phyloP scores from a whole-genome alignment of 768 basidiomycete species.

The Fistulinella prunicolor region DNA sequence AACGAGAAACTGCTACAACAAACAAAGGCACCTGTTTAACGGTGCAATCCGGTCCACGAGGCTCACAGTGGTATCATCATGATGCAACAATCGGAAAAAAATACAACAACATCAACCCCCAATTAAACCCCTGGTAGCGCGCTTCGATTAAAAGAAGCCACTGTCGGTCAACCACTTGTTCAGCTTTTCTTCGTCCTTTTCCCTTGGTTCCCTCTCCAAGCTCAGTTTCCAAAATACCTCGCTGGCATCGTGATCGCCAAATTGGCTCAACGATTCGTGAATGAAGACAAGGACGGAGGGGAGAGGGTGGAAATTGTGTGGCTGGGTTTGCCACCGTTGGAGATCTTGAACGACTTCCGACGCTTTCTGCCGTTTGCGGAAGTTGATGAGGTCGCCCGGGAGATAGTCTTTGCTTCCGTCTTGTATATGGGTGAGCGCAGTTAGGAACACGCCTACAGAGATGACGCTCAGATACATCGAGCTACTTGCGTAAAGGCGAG shows the following conservation, averaged over 20 bases:
- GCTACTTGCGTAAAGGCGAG: not conserved
- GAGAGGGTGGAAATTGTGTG: constrained; percentile 51
- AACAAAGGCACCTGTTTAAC: no score
- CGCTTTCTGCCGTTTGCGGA: constrained; percentile 51
- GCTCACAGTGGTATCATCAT: no score
- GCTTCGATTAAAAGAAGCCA: constrained; percentile 39
- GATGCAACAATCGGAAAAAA: no score
- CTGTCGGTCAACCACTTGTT: constrained; percentile 39
- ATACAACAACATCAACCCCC: no score
- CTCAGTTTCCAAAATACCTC: constrained; percentile 45
- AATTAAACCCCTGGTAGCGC: no score
- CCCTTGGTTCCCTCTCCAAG: constrained; percentile 51
- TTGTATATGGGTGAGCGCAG: constrained; percentile 58
- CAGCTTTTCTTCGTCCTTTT: constrained; percentile 52
- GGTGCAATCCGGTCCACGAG: no score
- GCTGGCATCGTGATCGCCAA: constrained; percentile 31
- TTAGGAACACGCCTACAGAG: constrained; percentile 53
- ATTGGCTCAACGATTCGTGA: constrained; percentile 37
- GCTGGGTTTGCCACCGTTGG: constrained; percentile 52
- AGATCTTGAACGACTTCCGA: constrained; percentile 59
- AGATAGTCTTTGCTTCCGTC: constrained; percentile 56
- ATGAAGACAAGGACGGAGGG: constrained; percentile 44
- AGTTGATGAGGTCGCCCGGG: constrained; percentile 50
- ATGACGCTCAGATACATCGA: constrained; percentile 4
- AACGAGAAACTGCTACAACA: no score